phyloP scores from a whole-genome alignment of 2,329 filamentous ascomycete genomes.

The Cladosporium sp. region DNA sequence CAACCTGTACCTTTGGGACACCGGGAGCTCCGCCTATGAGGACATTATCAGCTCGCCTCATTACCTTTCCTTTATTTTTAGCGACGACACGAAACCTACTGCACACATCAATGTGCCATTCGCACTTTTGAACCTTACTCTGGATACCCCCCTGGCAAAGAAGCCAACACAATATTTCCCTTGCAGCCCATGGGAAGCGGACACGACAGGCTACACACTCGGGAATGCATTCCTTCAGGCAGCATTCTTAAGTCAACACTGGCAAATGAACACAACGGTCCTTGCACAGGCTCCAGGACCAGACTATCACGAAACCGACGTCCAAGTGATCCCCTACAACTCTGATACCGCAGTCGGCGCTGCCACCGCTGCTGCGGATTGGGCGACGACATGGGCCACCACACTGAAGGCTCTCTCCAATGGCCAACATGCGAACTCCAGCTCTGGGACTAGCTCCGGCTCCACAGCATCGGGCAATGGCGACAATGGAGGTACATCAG shows the following conservation, averaged over 20 bases:
- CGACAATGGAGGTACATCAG: background rate
- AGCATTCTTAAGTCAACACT: slow-evolving; percentile 44
- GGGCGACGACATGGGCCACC: background rate
- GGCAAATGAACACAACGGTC: slow-evolving; percentile 16
- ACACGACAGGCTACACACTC: slow-evolving; percentile 31
- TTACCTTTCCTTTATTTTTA: slow-evolving; percentile 40
- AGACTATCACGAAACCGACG: background rate
- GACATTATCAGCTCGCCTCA: slow-evolving; percentile 40
- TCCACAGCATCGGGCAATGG: slow-evolving; percentile 20
- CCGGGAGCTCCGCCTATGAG: slow-evolving; percentile 28
- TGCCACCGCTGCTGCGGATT: background rate
- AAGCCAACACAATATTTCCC: slow-evolving; percentile 41
- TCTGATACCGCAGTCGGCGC: background rate
- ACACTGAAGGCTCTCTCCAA: background rate
- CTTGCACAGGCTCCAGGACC: slow-evolving; percentile 11
- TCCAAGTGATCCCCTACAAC: background rate
- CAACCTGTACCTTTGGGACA: slow-evolving; percentile 30
- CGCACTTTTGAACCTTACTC: slow-evolving; percentile 34
- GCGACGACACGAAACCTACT: slow-evolving; percentile 19
- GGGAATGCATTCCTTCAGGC: slow-evolving; percentile 47
- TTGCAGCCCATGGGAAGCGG: slow-evolving; percentile 31
- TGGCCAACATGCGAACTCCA: background rate
- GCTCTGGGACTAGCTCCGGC: slow-evolving; percentile 8
- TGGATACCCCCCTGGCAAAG: slow-evolving; percentile 35
- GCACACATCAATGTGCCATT: slow-evolving; percentile 42